These are phyloP conservation scores for Nitzschia inconspicua DNA, from an alignment of 108 stramenopile species.

Conservation along the genomic window DNA sequence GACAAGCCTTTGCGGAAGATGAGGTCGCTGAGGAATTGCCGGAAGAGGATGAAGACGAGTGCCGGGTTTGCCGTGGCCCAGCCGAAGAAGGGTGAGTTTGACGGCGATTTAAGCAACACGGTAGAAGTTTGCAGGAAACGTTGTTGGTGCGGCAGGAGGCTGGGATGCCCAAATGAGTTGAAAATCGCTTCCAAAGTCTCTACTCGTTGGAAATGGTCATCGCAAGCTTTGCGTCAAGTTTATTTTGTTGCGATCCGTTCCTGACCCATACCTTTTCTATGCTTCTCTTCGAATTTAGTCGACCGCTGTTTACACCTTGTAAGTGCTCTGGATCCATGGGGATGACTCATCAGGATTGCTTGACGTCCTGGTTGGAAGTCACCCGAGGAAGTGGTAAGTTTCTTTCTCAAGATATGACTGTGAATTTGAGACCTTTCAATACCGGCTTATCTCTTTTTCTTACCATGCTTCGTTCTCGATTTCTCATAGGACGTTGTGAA, in stretches of 20 bases:
- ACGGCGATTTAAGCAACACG: neutral
- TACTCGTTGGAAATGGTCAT: neutral
- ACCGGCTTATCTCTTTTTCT: neutral
- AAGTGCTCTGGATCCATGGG: constrained; percentile 91
- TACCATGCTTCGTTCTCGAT: no score
- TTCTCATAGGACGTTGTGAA: constrained; percentile 76
- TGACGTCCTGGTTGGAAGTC: constrained; percentile 83
- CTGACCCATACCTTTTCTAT: constrained; percentile 4
- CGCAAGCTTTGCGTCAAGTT: neutral
- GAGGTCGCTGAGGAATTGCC: constrained; percentile 3
- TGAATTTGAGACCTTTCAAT: neutral
- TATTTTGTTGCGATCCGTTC: neutral
- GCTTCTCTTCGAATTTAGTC: constrained; percentile 22
- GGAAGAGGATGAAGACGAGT: constrained; percentile 81
- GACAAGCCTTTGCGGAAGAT: neutral
- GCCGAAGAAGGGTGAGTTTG: constrained; percentile 82
- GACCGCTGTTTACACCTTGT: constrained; percentile 78
- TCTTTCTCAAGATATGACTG: no score
- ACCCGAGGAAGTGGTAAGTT: constrained; percentile 60
- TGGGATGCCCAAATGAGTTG: no score
- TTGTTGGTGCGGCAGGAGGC: neutral
- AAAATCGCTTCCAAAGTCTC: neutral
- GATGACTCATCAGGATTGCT: constrained; percentile 88
- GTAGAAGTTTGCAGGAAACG: neutral
- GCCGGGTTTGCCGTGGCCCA: constrained; percentile 88